Conservation (phyloP, 2,329 filamentous ascomycete species). For the Fusarium foetens region DNA sequence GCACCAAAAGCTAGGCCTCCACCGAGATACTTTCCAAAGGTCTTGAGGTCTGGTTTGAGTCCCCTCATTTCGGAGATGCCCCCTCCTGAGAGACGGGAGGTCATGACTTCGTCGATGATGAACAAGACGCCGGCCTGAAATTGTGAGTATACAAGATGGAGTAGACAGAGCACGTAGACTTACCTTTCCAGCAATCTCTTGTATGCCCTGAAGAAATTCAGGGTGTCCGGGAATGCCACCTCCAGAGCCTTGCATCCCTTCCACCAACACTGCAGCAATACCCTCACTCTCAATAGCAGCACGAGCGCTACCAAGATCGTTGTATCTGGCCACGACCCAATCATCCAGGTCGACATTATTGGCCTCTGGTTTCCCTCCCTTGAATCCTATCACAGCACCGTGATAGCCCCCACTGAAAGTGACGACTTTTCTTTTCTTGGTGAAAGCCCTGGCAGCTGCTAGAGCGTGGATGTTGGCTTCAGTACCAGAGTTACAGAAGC, state of each 20-base stretch:
- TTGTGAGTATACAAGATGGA: not conserved
- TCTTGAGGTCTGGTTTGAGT: slow-evolving; percentile 69
- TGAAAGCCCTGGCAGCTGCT: slow-evolving; percentile 61
- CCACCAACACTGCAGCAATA: slow-evolving; percentile 72
- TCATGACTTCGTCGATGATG: slow-evolving; percentile 79
- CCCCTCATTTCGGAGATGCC: slow-evolving; percentile 58
- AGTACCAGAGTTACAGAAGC: slow-evolving; percentile 74
- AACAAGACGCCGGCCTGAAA: slow-evolving; percentile 63
- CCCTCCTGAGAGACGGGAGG: slow-evolving; percentile 63
- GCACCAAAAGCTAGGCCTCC: slow-evolving; percentile 74
- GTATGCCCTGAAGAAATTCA: slow-evolving; percentile 64
- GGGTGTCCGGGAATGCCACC: slow-evolving; percentile 63
- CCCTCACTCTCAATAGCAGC: slow-evolving; percentile 56
- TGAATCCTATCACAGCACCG: slow-evolving; percentile 52
- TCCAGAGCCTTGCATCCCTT: slow-evolving; percentile 72
- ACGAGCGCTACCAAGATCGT: slow-evolving; percentile 62
- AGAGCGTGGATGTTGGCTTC: slow-evolving; percentile 72
- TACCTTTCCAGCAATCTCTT: slow-evolving; percentile 55
- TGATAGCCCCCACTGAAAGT: slow-evolving; percentile 60
- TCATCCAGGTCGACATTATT: slow-evolving; percentile 63
- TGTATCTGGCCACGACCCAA: slow-evolving; percentile 70
- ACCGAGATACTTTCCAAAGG: slow-evolving; percentile 73
- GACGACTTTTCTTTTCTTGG: slow-evolving; percentile 58
- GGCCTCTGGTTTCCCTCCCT: slow-evolving; percentile 46
- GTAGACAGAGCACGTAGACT: not conserved